Base-by-base conservation (phyloP, 108 stramenopile genomes). In the Skeletonema marinoi region DNA sequence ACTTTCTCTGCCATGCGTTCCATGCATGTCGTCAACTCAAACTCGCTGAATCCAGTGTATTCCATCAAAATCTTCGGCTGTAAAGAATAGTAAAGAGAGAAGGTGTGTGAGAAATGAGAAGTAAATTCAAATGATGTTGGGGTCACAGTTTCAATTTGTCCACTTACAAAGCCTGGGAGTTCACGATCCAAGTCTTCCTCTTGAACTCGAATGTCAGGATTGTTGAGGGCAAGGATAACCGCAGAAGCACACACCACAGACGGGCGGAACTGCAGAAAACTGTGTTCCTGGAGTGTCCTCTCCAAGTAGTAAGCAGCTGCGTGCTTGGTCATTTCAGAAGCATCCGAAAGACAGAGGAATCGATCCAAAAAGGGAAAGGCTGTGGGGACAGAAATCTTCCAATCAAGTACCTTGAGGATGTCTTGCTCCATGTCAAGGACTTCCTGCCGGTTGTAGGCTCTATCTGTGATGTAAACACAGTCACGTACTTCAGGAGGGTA, bases 401-500 rank as follows among this genome's bases (percentile, higher is more conserved):
- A 99, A 61, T 95, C 67, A 11, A 99, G 94, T 29, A 80, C 85
- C 41, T 77, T 77, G 10, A 93, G 86, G 68, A 99, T 97, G 51
- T 90, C 80, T 21, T 93, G 83, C 82, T 99, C 99, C 99, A 98
- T 99, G 50, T 96, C 95, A 32, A 99, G 86, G 25, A 96, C 92
- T 80, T 96, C 91, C 62, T 94, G 87, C 9, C 86, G 86, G 60
- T 85, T 87, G 84, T 95, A 96, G 13, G 96, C 96, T 58, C 86
- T 71, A 67, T 98, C 98, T 33, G 98, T 98, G 68, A 99, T 99
- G 90, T 96, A 99, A 32, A 99, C 98, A 51, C 98, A 91, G 75
- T 99, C 98, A n/a, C 93, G 82, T 16, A 98, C 92, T 86, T 98
- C 97, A 9, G 98, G 98, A 73, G 96, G 94, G 58, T 98, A 98